Base-by-base conservation (phyloP, 1,284 basidiomycete species). In the Phylloboletellus chloephorus region DNA sequence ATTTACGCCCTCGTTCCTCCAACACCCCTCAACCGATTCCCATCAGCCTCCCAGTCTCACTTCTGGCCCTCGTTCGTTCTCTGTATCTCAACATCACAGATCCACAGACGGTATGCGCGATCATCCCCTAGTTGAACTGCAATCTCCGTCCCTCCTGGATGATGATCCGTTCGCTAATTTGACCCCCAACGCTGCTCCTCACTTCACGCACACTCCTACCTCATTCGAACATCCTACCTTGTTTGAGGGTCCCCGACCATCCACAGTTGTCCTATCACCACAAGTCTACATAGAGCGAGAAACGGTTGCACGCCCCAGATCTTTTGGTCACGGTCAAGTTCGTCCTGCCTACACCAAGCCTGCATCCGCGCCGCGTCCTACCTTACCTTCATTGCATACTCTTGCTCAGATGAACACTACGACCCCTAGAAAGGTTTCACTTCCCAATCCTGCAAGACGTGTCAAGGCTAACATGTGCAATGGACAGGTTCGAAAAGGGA, bases 91-190 rank as follows among this genome's bases (percentile, higher is more conserved):
- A 29, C 25, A 13, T n/a, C 22, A 10, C 32, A 16, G 9, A 5
- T 19, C 19, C 13, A 7, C 64, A 15, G 63, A 65, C 24, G 22
- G 24, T 3, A 17, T 29, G 22, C 17, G 9, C 13, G 28, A 34
- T 16, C 24, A 15, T 15, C 31, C 31, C 5, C 28, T 36, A 26
- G 19, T 24, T 28, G 9, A 17, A 3, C 25, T 41, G 1, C 31
- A 32, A 10, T 22, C 39, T 9, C 30, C 37, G 15, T 43, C 44
- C 9, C 73, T 74, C 11, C 65, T 82, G 13, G 82, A 83, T 52
- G 76, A 79, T 39, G 82, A 85, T 53, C 82, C 82, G 4, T 85
- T 85, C 50, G 82, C 82, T 24, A 73, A 76, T 47, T 65, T 78
- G 13, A 61, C 41, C 37, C 15, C 37, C 19, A 15, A 12, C 23